Evolutionary conservation across 768 basidiomycete species (phyloP).

Genomic region (Lanmaoa rubissima): DNA sequence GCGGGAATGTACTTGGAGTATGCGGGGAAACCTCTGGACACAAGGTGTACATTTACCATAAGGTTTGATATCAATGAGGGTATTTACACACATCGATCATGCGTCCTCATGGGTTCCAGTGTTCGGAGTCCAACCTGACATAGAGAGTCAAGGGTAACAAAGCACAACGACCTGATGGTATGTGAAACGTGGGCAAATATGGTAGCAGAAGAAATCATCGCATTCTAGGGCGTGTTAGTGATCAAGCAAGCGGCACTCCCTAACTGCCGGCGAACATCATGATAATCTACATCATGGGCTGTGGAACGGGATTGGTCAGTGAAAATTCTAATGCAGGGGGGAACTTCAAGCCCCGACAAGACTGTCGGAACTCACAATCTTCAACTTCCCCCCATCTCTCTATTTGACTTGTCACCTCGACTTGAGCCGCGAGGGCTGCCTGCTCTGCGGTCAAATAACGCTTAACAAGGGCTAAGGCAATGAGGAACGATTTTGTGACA

Average conservation of each 20-base stretch:
- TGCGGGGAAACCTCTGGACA: slow-evolving; percentile 2
- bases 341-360: slow-evolving; percentile 6
- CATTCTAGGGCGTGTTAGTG: slow-evolving; percentile 31
- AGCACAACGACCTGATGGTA: slow-evolving; percentile 1
- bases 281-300: slow-evolving; percentile 99
- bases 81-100: slow-evolving; percentile 18
- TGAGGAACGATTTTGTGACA: slow-evolving; percentile 86
- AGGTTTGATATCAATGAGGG: slow-evolving; percentile 17
- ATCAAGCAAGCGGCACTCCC: slow-evolving; percentile 74
- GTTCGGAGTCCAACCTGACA: slow-evolving; percentile 11
- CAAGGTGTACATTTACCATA: slow-evolving; percentile 8
- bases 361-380: slow-evolving; percentile 69
- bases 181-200: slow-evolving; percentile 5
- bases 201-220: slow-evolving; percentile 1
- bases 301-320: slow-evolving; percentile 18
- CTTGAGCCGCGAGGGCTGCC: slow-evolving; percentile 81
- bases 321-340: neutral
- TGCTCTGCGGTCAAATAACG: slow-evolving; percentile 76
- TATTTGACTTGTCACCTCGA: slow-evolving; percentile 95
- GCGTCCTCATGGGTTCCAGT: slow-evolving; percentile 11
- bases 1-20: slow-evolving; percentile 7
- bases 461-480: slow-evolving; percentile 80
- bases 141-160: slow-evolving; percentile 8
- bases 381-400: slow-evolving; percentile 99
- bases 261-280: slow-evolving; percentile 85